Conservation (phyloP, 805 yeast genomes). For the Lipomyces oligophaga region DNA sequence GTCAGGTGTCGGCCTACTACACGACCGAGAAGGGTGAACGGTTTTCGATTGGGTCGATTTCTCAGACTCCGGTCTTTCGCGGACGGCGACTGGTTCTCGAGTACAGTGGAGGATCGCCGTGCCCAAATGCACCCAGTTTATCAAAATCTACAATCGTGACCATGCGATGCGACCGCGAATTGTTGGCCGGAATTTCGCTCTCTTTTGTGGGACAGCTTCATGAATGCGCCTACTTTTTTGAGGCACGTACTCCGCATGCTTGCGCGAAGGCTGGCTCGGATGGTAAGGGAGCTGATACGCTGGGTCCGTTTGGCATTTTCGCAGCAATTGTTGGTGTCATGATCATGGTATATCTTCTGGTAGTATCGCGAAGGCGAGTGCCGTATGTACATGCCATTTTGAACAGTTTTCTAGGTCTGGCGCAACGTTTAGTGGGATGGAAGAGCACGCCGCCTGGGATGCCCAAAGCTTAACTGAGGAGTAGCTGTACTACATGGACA, state of each 20-base stretch:
- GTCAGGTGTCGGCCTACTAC: slow-evolving; percentile 57
- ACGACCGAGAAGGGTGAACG: slow-evolving; percentile 45
- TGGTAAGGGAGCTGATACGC: slow-evolving; percentile 59
- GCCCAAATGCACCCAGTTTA: slow-evolving; percentile 46
- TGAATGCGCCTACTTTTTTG: slow-evolving; percentile 80
- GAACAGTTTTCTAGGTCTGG: slow-evolving; percentile 1
- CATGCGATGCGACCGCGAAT: slow-evolving; percentile 76
- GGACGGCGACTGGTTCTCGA: slow-evolving; percentile 69
- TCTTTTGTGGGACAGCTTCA: slow-evolving; percentile 67
- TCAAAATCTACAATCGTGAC: slow-evolving; percentile 63
- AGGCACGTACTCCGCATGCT: slow-evolving; percentile 78
- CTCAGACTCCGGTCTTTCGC: slow-evolving; percentile 59
- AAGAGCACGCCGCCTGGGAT: slow-evolving; percentile 1
- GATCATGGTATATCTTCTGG: slow-evolving; percentile 23
- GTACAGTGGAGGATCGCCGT: slow-evolving; percentile 59
- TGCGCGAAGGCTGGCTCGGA: slow-evolving; percentile 57
- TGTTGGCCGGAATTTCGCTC: slow-evolving; percentile 48
- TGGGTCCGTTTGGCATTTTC: slow-evolving; percentile 55
- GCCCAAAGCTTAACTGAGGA: no score
- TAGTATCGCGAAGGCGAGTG: slow-evolving; percentile 23
- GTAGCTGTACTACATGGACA: no score
- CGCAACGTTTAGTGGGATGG: not conserved
- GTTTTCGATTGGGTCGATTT: slow-evolving; percentile 50
- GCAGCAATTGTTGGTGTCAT: slow-evolving; percentile 22
- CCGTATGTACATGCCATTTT: slow-evolving; percentile 24